Base-by-base conservation (phyloP, 768 basidiomycete species). In the Boletus patriciae region DNA sequence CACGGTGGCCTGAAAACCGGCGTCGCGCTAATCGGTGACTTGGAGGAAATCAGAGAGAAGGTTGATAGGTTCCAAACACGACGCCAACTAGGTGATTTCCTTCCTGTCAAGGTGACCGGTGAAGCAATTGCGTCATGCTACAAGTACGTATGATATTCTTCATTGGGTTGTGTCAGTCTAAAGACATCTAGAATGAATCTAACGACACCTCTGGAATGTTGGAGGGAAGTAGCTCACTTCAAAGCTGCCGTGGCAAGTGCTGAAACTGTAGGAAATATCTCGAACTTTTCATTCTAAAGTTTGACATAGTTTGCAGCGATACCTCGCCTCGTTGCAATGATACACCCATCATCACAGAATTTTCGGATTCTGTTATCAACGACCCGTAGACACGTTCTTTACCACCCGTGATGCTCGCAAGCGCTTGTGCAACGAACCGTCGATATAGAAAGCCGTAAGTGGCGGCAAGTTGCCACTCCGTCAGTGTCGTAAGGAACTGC, bases 61-160 rank as follows among this genome's bases (percentile, higher is more conserved):
- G 83, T 91, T n/a, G 85, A 88, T 64, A 80, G 82, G 59, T 88
- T 86, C 66, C 82, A 88, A 47, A 70, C 76, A 16, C 78, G 83
- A 42, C 80, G 78, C 58, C 76, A 81, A 57, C 74, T 87, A 19
- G 71, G 70, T 11, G 82, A 83, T 43, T 81, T 80, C 52, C 80
- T 83, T 7, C 78, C 78, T 42, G 80, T 88, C 18, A 83, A 82
- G 62, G 76, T 73, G n/a, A 75, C 74, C 19, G 78, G 83, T 18
- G 80, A 84, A 59, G 83, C 80, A 21, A 79, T 93, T 34, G 77
- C 83, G 3, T 77, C 81, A n/a, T 94, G 92, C 71, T 94, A 92
- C 76, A 81, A 70, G 92, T 88, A 58, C 48, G 42, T 61, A 27
- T 27, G 52, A 48, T 25, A 31, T 11, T n/a, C 25, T 27, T 49